Percentiles rank a stretch among this genome's conserved stretches.
These are phyloP conservation scores for Coemansia sp. DNA, from an alignment of 192 early-diverging fungal genomes.

Conservation along the genomic window DNA sequence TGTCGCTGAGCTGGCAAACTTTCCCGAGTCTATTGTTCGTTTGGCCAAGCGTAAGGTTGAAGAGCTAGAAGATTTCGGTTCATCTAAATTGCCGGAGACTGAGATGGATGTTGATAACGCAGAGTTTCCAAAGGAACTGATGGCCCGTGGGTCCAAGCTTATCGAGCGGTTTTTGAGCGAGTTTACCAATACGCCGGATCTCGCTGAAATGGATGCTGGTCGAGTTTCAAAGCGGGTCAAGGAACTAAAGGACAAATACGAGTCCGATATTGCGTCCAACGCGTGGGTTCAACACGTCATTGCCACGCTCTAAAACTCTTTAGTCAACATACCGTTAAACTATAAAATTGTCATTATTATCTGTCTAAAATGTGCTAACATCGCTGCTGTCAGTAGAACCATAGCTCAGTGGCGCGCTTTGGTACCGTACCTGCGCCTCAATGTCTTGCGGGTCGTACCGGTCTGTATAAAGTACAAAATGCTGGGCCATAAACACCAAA, in stretches of 20 bases:
- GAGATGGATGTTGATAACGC: conserved; percentile 17
- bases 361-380: background rate
- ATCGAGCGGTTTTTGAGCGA: conserved; percentile 58
- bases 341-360: background rate
- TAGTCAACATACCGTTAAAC: background rate
- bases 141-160: conserved; percentile 28
- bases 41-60: conserved; percentile 84
- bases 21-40: conserved; percentile 78
- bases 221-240: conserved; percentile 42
- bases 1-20: conserved; percentile 91
- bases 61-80: conserved; percentile 81
- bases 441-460: conserved; percentile 19
- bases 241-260: conserved; percentile 59
- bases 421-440: conserved; percentile 20
- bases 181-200: conserved; percentile 45
- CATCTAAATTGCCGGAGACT: background rate
- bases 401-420: conserved; percentile 9
- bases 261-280: conserved; percentile 58
- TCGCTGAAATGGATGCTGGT: conserved; percentile 42
- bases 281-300: conserved; percentile 65
- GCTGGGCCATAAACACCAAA: conserved; percentile 77
- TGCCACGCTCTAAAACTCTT: conserved; percentile 19
- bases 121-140: conserved; percentile 36
- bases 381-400: conserved; percentile 27
- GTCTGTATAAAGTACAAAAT: conserved; percentile 71